Percentiles rank a stretch among this genome's conserved stretches.
Evolutionary conservation across 768 basidiomycete species (phyloP).

Genomic region (Calvatia gigantea): DNA sequence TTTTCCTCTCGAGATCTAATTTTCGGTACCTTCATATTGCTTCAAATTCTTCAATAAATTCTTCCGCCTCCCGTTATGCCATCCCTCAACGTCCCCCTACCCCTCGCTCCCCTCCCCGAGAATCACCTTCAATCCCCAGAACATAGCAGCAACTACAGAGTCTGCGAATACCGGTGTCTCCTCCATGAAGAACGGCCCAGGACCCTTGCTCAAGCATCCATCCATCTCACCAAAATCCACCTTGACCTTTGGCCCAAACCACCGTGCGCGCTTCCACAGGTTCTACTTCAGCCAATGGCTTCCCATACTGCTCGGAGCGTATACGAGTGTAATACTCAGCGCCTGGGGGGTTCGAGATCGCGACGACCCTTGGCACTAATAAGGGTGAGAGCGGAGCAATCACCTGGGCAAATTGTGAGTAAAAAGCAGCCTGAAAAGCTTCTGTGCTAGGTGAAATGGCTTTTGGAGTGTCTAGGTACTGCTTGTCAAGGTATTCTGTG

Average conservation of each 20-base stretch:
- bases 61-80: slow-evolving; percentile 36
- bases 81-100: slow-evolving; percentile 33
- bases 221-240: background rate
- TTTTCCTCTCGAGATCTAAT: slow-evolving; percentile 29
- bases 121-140: slow-evolving; percentile 27
- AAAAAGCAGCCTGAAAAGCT: slow-evolving; percentile 6
- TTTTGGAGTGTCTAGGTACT: slow-evolving; percentile 31
- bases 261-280: background rate
- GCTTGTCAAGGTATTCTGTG: slow-evolving; percentile 42
- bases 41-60: slow-evolving; percentile 22
- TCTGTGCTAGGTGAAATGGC: slow-evolving; percentile 18
- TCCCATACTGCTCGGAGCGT: slow-evolving; percentile 5
- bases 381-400: background rate
- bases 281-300: background rate
- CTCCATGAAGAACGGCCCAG: background rate
- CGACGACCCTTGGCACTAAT: background rate
- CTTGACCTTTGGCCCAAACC: slow-evolving; percentile 1
- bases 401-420: background rate
- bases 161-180: slow-evolving; percentile 30
- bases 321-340: slow-evolving; percentile 18
- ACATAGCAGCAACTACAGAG: slow-evolving; percentile 26
- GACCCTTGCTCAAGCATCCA: slow-evolving; percentile 2
- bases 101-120: slow-evolving; percentile 27
- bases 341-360: slow-evolving; percentile 13
- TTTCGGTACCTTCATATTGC: background rate